Evolutionary conservation across 2,329 filamentous ascomycete genomes (phyloP).

Genomic region (Colletotrichum lupini): DNA sequence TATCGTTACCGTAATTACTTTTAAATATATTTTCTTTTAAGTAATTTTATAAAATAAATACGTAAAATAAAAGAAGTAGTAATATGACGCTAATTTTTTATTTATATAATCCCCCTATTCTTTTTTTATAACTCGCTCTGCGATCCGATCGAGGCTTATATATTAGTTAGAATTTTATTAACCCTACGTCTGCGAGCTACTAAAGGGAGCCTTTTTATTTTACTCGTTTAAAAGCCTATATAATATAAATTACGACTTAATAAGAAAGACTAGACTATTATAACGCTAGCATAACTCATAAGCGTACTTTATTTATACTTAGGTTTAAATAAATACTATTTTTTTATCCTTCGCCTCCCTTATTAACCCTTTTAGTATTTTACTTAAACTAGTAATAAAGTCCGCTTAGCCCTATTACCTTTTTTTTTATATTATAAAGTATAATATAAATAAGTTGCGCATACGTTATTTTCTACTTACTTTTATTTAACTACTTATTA

Average conservation of each 20-base stretch:
- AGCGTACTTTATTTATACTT: too few relatives aligned
- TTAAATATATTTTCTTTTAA: neutral
- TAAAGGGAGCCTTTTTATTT: neutral
- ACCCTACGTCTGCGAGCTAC: neutral
- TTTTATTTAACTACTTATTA: too few relatives aligned
- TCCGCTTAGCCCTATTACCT: too few relatives aligned
- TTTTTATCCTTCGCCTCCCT: too few relatives aligned
- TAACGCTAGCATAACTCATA: neutral
- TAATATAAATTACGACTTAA: neutral
- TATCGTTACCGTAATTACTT: neutral
- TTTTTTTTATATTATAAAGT: too few relatives aligned
- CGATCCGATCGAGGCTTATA: neutral
- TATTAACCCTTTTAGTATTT: too few relatives aligned
- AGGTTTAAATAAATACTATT: too few relatives aligned
- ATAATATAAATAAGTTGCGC: too few relatives aligned
- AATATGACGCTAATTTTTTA: neutral
- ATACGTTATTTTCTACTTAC: too few relatives aligned
- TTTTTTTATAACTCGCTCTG: neutral
- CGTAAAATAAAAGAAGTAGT: too few relatives aligned
- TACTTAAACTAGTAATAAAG: too few relatives aligned
- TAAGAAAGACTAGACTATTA: too few relatives aligned
- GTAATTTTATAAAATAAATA: neutral
- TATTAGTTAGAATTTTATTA: neutral
- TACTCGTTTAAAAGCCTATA: neutral
- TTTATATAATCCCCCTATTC: neutral